phyloP scores from a whole-genome alignment of 306 rosid species.

The Citrullus mucosospermus region DNA sequence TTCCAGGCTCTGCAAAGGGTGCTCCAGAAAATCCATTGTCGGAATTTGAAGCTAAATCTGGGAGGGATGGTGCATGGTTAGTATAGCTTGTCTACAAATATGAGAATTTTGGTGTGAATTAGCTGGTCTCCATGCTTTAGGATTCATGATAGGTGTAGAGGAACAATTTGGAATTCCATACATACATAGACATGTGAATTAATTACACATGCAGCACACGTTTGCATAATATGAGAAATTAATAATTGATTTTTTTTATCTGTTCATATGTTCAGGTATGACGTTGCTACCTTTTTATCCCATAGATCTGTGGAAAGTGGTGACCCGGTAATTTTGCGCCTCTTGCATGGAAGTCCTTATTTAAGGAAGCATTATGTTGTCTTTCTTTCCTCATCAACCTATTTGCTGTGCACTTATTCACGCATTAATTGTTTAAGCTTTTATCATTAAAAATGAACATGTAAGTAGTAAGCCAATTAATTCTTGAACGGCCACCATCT shows the following conservation, averaged over 20 bases:
- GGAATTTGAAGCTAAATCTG: conserved; percentile 98
- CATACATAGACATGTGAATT: background rate
- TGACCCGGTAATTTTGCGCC: conserved; percentile 67
- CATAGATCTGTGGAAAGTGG: conserved; percentile 73
- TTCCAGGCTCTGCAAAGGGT: conserved; percentile 42
- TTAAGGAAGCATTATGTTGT: background rate
- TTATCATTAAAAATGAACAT: background rate
- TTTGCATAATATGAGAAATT: background rate
- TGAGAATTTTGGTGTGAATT: conserved; percentile 9
- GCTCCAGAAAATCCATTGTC: conserved; percentile 49
- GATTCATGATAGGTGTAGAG: background rate
- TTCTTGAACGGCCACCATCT: background rate
- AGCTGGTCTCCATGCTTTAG: background rate
- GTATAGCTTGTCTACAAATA: conserved; percentile 23
- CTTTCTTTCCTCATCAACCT: background rate
- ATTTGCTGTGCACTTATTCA: background rate
- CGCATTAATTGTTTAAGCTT: background rate
- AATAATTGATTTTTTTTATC: background rate
- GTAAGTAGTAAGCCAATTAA: background rate
- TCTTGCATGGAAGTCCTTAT: background rate
- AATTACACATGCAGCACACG: background rate
- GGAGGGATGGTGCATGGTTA: conserved; percentile 99
- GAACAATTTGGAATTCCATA: background rate
- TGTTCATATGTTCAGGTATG: conserved; percentile 43
- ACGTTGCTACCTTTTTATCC: conserved; percentile 70